These are phyloP conservation scores for Phaffomyces antillensis DNA, from an alignment of 805 yeast species.

Conservation along the genomic window DNA sequence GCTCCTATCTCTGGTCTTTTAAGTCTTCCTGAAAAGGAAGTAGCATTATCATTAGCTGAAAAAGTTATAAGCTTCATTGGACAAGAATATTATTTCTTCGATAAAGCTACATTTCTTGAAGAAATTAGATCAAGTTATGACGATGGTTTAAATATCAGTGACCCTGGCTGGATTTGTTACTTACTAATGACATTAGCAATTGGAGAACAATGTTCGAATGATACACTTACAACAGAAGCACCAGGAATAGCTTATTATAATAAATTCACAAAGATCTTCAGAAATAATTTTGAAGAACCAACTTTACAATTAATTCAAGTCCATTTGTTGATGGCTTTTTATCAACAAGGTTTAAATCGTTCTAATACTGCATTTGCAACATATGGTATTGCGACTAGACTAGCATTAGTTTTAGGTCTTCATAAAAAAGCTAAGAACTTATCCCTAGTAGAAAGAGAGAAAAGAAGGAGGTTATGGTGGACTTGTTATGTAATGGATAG, in stretches of 20 bases:
- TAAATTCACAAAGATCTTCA: constrained; percentile 27
- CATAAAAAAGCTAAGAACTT: constrained; percentile 23
- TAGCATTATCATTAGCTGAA: constrained; percentile 11
- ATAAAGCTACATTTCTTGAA: constrained; percentile 6
- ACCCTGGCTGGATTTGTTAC: constrained; percentile 16
- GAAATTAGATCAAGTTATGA: constrained; percentile 12
- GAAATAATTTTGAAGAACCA: constrained; percentile 27
- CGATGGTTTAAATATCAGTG: constrained; percentile 4
- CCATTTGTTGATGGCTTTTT: constrained; percentile 28
- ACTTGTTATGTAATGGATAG: constrained; percentile 31
- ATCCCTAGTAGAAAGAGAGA: constrained; percentile 22
- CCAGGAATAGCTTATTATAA: constrained; percentile 23
- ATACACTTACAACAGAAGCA: constrained; percentile 6
- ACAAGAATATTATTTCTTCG: constrained; percentile 20
- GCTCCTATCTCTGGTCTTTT: constrained; percentile 6
- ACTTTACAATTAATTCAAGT: constrained; percentile 27
- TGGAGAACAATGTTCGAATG: constrained; percentile 22
- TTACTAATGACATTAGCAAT: constrained; percentile 21
- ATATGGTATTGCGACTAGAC: constrained; percentile 29
- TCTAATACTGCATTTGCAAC: constrained; percentile 28
- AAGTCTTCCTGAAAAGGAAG: constrained; percentile 11
- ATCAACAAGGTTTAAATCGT: constrained; percentile 30
- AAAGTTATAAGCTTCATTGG: constrained; percentile 19
- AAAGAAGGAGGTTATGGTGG: constrained; percentile 34
- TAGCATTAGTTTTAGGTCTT: constrained; percentile 26